These are phyloP conservation scores for Kodamaea jinghongensis DNA, from an alignment of 805 yeast genomes.

Conservation along the genomic window DNA sequence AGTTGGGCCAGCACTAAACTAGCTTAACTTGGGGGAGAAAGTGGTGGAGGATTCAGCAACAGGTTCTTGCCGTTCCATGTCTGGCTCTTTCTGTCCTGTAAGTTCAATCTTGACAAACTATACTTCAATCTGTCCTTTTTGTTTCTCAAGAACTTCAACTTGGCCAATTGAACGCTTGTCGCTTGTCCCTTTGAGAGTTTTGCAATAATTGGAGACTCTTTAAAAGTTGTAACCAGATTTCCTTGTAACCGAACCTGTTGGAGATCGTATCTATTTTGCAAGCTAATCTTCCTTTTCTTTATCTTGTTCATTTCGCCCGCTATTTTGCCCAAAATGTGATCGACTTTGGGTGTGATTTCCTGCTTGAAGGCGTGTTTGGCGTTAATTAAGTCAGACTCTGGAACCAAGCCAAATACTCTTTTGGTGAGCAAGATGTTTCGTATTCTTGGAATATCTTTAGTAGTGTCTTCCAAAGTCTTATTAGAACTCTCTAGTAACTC, in stretches of 20 bases:
- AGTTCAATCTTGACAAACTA: slow-evolving; percentile 25
- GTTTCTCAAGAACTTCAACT: slow-evolving; percentile 37
- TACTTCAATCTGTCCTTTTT: slow-evolving; percentile 46
- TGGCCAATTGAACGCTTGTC: slow-evolving; percentile 33
- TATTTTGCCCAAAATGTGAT: slow-evolving; percentile 26
- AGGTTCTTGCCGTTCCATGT: slow-evolving; percentile 9
- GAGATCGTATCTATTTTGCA: slow-evolving; percentile 38
- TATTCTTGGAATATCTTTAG: slow-evolving; percentile 40
- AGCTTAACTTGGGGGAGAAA: slow-evolving; percentile 3
- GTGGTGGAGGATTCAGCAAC: background rate
- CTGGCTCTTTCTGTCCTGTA: slow-evolving; percentile 16
- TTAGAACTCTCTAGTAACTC: slow-evolving; percentile 33
- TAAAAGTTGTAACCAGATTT: slow-evolving; percentile 11
- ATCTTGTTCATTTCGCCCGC: slow-evolving; percentile 32
- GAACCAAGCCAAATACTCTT: slow-evolving; percentile 49
- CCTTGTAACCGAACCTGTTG: slow-evolving; percentile 37
- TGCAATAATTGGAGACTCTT: slow-evolving; percentile 15
- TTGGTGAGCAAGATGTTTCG: slow-evolving; percentile 41
- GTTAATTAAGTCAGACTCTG: slow-evolving; percentile 44
- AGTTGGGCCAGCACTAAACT: no score
- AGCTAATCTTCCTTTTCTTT: slow-evolving; percentile 28
- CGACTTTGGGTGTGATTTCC: slow-evolving; percentile 43
- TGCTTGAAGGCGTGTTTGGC: slow-evolving; percentile 37
- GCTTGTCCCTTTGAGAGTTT: slow-evolving; percentile 5
- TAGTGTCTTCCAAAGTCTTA: slow-evolving; percentile 30